Percentiles rank a stretch among this genome's conserved stretches.
phyloP scores from a whole-genome alignment of 768 basidiomycete genomes.

The Naganishia antarctica region DNA sequence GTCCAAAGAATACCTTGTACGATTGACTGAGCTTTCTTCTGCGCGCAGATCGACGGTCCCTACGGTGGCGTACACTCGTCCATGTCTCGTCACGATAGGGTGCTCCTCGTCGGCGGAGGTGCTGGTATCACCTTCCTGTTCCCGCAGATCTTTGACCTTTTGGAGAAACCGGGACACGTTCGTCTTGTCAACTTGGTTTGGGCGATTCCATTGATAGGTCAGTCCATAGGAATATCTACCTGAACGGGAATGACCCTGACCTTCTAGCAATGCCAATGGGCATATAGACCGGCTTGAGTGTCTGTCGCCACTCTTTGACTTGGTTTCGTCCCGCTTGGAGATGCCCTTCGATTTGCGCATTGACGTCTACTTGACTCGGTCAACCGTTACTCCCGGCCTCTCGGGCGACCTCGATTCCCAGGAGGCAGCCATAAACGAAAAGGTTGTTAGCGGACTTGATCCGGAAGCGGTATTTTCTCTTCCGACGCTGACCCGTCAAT shows the following conservation, averaged over 20 bases:
- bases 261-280: neutral
- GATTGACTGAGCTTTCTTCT: no score
- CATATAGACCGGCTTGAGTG: slow-evolving; percentile 14
- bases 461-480: neutral
- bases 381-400: neutral
- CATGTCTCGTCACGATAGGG: neutral
- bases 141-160: neutral
- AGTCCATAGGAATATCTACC: neutral
- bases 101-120: slow-evolving; percentile 14
- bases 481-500: neutral
- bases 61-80: slow-evolving; percentile 1
- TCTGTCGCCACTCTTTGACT: neutral
- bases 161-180: slow-evolving; percentile 12
- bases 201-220: slow-evolving; percentile 15
- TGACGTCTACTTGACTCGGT: slow-evolving; percentile 14
- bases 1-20: no score
- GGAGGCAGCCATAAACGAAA: neutral
- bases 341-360: slow-evolving; percentile 7
- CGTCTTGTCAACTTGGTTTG: neutral
- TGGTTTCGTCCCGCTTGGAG: neutral
- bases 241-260: no score
- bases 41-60: slow-evolving; percentile 20
- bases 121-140: slow-evolving; percentile 19
- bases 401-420: neutral
- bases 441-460: neutral